Percentiles rank a stretch among this genome's conserved stretches.
Conservation (phyloP, 2,329 filamentous ascomycete species). For the Xylaria hypoxylon region DNA sequence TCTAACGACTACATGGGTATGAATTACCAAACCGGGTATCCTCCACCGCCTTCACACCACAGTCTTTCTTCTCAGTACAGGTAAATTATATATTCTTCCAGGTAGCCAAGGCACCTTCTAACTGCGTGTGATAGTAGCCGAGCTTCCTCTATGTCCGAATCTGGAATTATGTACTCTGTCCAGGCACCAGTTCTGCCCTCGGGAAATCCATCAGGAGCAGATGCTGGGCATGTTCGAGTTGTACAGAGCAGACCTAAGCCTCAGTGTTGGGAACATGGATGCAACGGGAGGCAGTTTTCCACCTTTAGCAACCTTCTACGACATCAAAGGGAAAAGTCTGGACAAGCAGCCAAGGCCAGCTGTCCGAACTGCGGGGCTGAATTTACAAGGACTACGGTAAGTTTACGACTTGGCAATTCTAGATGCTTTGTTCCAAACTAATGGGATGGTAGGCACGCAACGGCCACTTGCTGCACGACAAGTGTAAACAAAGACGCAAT, state of each 20-base stretch:
- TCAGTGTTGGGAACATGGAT: constrained; percentile 97
- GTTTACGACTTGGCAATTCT: constrained; percentile 9
- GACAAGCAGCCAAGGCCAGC: constrained; percentile 86
- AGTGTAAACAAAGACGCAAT: constrained; percentile 81
- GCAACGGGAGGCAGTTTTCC: constrained; percentile 94
- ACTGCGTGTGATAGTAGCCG: constrained; percentile 50
- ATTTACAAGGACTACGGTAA: constrained; percentile 81
- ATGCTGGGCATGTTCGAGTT: constrained; percentile 70
- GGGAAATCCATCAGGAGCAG: constrained; percentile 51
- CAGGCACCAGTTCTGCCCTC: constrained; percentile 53
- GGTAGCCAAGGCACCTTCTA: neutral
- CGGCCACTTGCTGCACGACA: constrained; percentile 86
- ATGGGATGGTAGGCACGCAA: constrained; percentile 74
- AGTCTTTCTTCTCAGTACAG: constrained; percentile 55
- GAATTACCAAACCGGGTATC: constrained; percentile 57
- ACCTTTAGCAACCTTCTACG: constrained; percentile 95
- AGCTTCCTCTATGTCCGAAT: constrained; percentile 57
- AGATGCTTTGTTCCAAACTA: constrained; percentile 35
- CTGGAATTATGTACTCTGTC: constrained; percentile 59
- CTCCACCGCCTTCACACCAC: constrained; percentile 47
- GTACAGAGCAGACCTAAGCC: constrained; percentile 87
- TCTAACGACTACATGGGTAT: constrained; percentile 59
- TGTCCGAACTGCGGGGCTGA: constrained; percentile 93
- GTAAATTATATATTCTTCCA: constrained; percentile 47
- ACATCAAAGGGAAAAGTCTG: constrained; percentile 94